These are phyloP conservation scores for Acrodontium crateriforme DNA, from an alignment of 2,329 filamentous ascomycete species.

Conservation along the genomic window DNA sequence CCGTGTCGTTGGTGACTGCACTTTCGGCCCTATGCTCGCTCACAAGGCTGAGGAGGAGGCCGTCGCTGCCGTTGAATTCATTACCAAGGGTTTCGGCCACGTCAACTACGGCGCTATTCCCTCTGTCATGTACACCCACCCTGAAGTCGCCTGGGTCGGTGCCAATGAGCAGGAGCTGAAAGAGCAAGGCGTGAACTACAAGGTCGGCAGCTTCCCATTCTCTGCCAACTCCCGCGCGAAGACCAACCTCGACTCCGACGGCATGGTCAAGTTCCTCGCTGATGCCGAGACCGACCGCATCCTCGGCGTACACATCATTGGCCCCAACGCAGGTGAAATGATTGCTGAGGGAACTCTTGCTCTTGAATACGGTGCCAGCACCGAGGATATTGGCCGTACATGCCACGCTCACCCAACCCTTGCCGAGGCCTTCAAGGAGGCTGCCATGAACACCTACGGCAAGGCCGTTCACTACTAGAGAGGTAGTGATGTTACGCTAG, in stretches of 20 bases:
- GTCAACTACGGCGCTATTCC: slow-evolving; percentile 98
- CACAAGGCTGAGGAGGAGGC: slow-evolving; percentile 99
- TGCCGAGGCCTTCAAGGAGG: slow-evolving; percentile 98
- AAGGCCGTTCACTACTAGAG: slow-evolving; percentile 93
- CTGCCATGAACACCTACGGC: slow-evolving; percentile 90
- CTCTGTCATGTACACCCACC: slow-evolving; percentile 98
- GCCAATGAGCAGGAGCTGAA: slow-evolving; percentile 96
- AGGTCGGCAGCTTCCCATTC: slow-evolving; percentile 89
- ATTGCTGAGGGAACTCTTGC: slow-evolving; percentile 94
- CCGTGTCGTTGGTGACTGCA: slow-evolving; percentile 88
- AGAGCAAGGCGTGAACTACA: slow-evolving; percentile 78
- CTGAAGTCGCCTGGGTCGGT: slow-evolving; percentile 96
- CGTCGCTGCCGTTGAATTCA: slow-evolving; percentile 88
- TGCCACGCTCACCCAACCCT: slow-evolving; percentile 95
- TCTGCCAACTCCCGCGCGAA: slow-evolving; percentile 96
- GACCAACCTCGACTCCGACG: slow-evolving; percentile 94
- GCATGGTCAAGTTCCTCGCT: slow-evolving; percentile 91
- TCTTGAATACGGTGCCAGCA: slow-evolving; percentile 89
- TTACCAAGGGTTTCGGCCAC: slow-evolving; percentile 94
- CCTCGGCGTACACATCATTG: slow-evolving; percentile 91
- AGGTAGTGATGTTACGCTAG: too few relatives aligned
- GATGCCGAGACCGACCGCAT: slow-evolving; percentile 95
- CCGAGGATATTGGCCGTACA: slow-evolving; percentile 86
- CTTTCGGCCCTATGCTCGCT: slow-evolving; percentile 89
- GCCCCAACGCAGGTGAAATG: slow-evolving; percentile 95